Base-by-base conservation (phyloP, 2,329 filamentous ascomycete genomes). In the Emmonsia crescens region DNA sequence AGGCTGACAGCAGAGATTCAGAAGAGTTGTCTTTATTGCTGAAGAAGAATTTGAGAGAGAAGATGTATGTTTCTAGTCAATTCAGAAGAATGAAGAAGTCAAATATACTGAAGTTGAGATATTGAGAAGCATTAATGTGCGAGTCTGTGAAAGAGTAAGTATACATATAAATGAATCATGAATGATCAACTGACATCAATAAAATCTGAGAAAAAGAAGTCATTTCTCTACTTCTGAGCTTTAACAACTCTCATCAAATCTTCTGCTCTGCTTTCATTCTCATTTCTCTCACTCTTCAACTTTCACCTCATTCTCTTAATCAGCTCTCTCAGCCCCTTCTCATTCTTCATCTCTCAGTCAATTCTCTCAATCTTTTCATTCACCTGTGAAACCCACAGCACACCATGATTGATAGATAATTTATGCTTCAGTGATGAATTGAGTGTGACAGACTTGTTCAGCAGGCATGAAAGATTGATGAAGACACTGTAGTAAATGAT, bases 11-110 rank as follows among this genome's bases (percentile, higher is more conserved):
- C 1, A 70, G 70, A n/a, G 70, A 69, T 27, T 66, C 61, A 24
- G 63, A 60, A 51, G 68, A 40, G 60, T 64, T 16, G 52, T 66
- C 51, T 5, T 63, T 46, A 42, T 68, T 67, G 6, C 80, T 77
- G 63, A 96, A 85, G 10, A 88, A 91, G 0, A 87, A 80, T 75
- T 99, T 94, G 65, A 96, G 83, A 0, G 94, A 93, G 72, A 97
- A 99, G 0, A 94, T 99, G 78, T 99, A 97, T 16, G 82, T 93
- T 69, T 92, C 84, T 4, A 99, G 81, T 94, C 94, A 99, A 76
- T 94, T 88, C 16, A 99, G 83, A 38, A 99, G 85, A 0, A 92
- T 96, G 0, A 89, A 88, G 66, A 92, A 94, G 70, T 94, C 94
- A 72, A 97, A 97, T 65, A 99, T 87, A 63, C 94, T 94, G 1